Evolutionary conservation across 75 land plant species (phyloP).

Genomic region (Chamaecyparis obtusa): DNA sequence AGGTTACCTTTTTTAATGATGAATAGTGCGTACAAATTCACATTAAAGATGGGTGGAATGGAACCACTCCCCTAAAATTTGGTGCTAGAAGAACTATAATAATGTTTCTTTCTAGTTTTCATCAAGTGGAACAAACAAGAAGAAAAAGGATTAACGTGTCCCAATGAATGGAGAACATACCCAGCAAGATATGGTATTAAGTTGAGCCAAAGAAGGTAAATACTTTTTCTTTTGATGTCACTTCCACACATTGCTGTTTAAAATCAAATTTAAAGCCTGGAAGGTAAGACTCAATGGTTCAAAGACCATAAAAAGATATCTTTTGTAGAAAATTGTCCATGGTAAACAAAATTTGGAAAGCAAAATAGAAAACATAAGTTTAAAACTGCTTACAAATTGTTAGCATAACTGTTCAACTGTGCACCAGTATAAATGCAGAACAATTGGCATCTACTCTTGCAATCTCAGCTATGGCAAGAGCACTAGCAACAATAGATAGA

Average conservation of each 20-base stretch:
- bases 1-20: background rate
- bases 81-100: too few relatives aligned
- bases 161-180: slow-evolving; percentile 31
- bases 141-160: background rate
- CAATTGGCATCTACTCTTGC: slow-evolving; percentile 96
- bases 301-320: background rate
- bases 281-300: background rate
- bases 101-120: background rate
- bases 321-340: background rate
- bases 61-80: too few relatives aligned
- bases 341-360: background rate
- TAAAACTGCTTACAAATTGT: slow-evolving; percentile 69
- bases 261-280: background rate
- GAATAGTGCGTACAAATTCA: too few relatives aligned
- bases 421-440: slow-evolving; percentile 86
- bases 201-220: slow-evolving; percentile 68
- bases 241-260: slow-evolving; percentile 76
- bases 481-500: slow-evolving; percentile 74
- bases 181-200: slow-evolving; percentile 82
- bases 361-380: background rate
- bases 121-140: background rate
- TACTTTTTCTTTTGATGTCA: slow-evolving; percentile 86
- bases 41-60: too few relatives aligned
- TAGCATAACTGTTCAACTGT: slow-evolving; percentile 88
- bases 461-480: slow-evolving; percentile 67